A percentile compares a stretch with the other conserved stretches of the same genome.
These are phyloP conservation scores for Pseudocercospora fijiensis DNA, from an alignment of 2,329 filamentous ascomycete genomes.

Conservation along the genomic window DNA sequence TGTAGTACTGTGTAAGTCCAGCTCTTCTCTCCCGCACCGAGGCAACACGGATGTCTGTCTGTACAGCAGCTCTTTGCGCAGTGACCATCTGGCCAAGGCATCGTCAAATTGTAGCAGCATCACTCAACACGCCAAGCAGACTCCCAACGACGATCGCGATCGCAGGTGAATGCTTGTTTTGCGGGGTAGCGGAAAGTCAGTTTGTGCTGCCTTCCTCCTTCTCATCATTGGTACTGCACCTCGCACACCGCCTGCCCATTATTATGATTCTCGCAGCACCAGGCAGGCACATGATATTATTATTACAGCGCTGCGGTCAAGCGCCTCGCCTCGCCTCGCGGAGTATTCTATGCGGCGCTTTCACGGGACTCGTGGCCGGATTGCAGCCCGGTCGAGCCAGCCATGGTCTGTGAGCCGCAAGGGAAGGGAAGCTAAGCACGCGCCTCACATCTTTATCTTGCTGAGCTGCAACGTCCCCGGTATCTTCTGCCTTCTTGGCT, in stretches of 20 bases:
- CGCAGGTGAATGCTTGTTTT: neutral
- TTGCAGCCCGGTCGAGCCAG: neutral
- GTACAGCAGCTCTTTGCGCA: neutral
- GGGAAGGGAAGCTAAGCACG: neutral
- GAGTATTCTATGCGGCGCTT: neutral
- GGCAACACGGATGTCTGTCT: too few relatives aligned
- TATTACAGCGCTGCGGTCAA: neutral
- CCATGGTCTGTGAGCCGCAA: neutral
- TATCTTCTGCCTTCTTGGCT: constrained; percentile 1
- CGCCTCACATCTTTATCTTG: neutral
- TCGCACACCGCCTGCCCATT: neutral
- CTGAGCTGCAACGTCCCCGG: neutral
- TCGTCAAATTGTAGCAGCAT: neutral
- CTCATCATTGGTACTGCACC: neutral
- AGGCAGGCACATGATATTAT: neutral
- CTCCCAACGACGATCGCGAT: neutral
- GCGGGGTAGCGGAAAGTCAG: neutral
- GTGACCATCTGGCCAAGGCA: neutral
- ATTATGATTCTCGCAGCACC: neutral
- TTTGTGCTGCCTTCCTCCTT: neutral
- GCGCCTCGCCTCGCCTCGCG: neutral
- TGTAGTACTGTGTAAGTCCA: neutral
- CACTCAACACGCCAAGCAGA: neutral
- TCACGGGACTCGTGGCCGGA: neutral
- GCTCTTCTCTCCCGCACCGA: neutral